A percentile compares a stretch with the other conserved stretches of the same genome.
Conservation (phyloP, 2,329 filamentous ascomycete genomes). For the Nemania abortiva region DNA sequence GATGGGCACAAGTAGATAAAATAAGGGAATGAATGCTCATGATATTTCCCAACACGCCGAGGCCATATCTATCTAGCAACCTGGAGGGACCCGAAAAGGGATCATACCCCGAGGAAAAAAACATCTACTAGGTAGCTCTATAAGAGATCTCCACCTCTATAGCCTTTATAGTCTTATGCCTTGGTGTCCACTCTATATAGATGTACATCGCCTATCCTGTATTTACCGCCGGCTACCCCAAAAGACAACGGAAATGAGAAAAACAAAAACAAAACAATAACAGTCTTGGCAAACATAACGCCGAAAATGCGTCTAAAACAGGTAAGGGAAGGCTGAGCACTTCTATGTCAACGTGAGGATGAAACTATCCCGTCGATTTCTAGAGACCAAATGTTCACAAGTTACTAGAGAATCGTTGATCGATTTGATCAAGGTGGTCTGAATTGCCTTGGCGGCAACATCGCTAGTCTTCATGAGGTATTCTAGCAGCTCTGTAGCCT, state of each 20-base stretch:
- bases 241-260: background rate
- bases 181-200: conserved; percentile 18
- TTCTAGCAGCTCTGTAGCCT: conserved; percentile 60
- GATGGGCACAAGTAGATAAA: background rate
- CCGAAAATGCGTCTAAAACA: background rate
- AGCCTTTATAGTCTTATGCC: conserved; percentile 19
- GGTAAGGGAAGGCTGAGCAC: background rate
- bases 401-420: conserved; percentile 32
- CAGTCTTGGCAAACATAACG: background rate
- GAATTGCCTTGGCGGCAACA: conserved; percentile 55
- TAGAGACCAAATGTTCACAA: conserved; percentile 20
- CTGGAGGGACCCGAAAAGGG: background rate
- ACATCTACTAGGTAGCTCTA: conserved; percentile 4
- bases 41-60: background rate
- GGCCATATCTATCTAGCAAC: background rate
- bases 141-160: conserved; percentile 27
- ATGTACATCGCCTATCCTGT: conserved; percentile 19
- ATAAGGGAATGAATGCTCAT: background rate
- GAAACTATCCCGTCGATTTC: conserved; percentile 35
- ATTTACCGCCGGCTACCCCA: conserved; percentile 3
- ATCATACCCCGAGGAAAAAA: background rate
- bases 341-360: conserved; percentile 29
- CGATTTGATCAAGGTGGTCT: conserved; percentile 53
- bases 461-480: conserved; percentile 56
- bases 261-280: background rate